phyloP scores from a whole-genome alignment of 306 rosid genomes.

The Lithocarpus polystachyus region DNA sequence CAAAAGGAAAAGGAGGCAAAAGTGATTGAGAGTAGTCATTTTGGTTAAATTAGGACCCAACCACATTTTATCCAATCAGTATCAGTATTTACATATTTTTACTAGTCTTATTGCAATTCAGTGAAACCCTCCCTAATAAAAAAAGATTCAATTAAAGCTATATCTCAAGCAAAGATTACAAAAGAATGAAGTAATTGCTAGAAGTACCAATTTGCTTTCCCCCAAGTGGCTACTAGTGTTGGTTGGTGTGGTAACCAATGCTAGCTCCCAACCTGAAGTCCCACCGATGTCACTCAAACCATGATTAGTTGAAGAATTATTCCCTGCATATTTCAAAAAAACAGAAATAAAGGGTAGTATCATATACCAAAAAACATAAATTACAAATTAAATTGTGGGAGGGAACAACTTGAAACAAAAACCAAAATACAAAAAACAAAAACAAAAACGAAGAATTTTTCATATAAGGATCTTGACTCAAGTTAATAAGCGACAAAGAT shows the following conservation, averaged over 20 bases:
- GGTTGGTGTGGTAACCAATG: conserved; percentile 74
- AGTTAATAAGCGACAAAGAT: neutral
- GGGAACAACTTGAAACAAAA: neutral
- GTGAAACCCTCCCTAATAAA: too few relatives aligned
- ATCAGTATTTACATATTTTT: neutral
- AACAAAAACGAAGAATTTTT: neutral
- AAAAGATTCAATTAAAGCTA: neutral
- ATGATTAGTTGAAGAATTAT: conserved; percentile 26
- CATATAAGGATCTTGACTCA: neutral
- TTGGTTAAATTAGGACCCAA: neutral
- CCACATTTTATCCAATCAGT: neutral
- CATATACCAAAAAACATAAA: neutral
- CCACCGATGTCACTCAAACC: conserved; percentile 48
- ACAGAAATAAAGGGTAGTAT: conserved; percentile 5
- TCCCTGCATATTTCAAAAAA: conserved; percentile 40
- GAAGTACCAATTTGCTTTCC: conserved; percentile 53
- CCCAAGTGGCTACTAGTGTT: conserved; percentile 41
- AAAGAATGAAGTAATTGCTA: neutral
- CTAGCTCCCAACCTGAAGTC: conserved; percentile 88
- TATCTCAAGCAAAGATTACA: conserved; percentile 24
- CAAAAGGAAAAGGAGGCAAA: neutral
- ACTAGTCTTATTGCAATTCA: too few relatives aligned
- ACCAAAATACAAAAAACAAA: neutral
- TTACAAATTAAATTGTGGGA: neutral
- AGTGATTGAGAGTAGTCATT: neutral